These are phyloP conservation scores for Solanum verrucosum DNA, from an alignment of 257 asterid genomes.

Conservation along the genomic window DNA sequence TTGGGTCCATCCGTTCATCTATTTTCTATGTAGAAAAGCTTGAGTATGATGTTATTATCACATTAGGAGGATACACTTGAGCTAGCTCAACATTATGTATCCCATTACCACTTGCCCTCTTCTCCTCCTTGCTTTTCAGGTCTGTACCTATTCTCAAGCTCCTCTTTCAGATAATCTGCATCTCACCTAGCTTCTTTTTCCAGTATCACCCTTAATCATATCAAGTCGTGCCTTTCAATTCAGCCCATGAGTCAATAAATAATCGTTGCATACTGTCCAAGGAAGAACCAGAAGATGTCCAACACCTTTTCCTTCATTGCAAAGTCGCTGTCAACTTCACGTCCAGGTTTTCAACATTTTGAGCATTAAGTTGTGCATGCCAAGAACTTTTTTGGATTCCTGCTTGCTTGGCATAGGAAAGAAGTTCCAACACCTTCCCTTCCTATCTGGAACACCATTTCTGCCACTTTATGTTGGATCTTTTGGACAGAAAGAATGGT, in stretches of 20 bases:
- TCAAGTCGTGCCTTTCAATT: not conserved
- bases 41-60: not conserved
- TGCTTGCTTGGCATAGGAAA: not conserved
- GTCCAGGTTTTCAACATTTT: not conserved
- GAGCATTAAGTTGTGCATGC: not conserved
- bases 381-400: slow-evolving; percentile 24
- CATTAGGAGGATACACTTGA: not conserved
- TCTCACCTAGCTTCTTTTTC: not conserved
- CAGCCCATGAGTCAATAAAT: not conserved
- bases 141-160: not conserved
- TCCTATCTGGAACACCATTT: not conserved
- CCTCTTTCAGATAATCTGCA: not conserved
- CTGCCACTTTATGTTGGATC: not conserved
- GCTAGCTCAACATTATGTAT: not conserved
- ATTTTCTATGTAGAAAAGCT: not conserved
- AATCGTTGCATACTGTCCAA: not conserved
- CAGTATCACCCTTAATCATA: not conserved
- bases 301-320: not conserved
- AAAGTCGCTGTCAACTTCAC: not conserved
- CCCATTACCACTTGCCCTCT: not conserved
- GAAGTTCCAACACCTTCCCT: not conserved
- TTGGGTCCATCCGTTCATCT: not conserved
- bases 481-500: not conserved
- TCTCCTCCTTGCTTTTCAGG: not conserved
- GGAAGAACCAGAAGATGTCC: not conserved